Conservation (phyloP, 768 basidiomycete genomes). For the Melanogaster broomeanus region DNA sequence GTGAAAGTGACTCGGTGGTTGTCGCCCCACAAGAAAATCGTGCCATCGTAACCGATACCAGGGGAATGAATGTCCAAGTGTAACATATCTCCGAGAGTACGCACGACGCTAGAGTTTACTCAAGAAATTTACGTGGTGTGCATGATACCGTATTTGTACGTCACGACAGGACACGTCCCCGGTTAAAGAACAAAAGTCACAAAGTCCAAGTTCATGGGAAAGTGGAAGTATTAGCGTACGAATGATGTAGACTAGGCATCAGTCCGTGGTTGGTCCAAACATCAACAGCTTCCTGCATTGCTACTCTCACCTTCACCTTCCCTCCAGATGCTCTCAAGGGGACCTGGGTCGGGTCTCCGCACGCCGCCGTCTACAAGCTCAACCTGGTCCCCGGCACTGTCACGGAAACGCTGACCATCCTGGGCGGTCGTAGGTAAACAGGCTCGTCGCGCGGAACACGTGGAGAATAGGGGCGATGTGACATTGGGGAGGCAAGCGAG, state of each 20-base stretch:
- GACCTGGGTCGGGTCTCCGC: constrained; percentile 7
- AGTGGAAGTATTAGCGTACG: no score
- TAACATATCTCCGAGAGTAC: no score
- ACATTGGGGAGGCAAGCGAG: constrained; percentile 57
- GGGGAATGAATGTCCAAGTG: no score
- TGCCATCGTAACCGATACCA: no score
- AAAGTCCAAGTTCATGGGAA: no score
- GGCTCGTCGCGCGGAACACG: constrained; percentile 51
- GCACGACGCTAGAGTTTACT: no score
- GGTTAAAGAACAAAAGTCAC: no score
- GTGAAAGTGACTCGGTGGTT: no score
- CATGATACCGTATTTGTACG: no score
- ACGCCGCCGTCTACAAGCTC: constrained; percentile 25
- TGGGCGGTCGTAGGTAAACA: constrained; percentile 41
- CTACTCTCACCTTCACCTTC: constrained; percentile 27
- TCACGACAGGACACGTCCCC: no score
- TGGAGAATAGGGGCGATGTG: constrained; percentile 73
- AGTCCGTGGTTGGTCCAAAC: not conserved
- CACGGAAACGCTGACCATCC: constrained; percentile 11
- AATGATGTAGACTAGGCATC: not conserved
- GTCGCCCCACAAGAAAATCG: no score
- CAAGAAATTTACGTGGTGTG: no score
- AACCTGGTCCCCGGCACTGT: constrained; percentile 18
- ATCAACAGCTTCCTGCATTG: constrained; percentile 19
- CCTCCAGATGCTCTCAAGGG: constrained; percentile 28